Percentiles rank a stretch among this genome's conserved stretches.
Conservation (phyloP, 2,329 filamentous ascomycete species). For the Xylariaceae sp. region DNA sequence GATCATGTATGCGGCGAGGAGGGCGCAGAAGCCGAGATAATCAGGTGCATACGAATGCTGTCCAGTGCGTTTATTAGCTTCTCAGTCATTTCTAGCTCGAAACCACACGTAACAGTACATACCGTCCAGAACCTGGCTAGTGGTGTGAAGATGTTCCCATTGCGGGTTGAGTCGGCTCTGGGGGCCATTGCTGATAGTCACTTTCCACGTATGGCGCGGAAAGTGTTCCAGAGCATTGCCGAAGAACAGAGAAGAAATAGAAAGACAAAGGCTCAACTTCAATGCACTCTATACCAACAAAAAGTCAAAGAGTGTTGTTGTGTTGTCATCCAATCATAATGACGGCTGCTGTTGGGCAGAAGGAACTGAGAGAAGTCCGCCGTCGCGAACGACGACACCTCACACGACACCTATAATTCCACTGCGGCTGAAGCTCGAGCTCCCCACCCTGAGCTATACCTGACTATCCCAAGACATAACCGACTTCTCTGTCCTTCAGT, state of each 20-base stretch:
- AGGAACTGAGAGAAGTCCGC: no score
- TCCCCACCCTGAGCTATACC: no score
- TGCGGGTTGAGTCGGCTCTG: conserved; percentile 18
- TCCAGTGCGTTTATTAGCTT: no score
- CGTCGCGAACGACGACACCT: no score
- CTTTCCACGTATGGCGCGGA: conserved; percentile 38
- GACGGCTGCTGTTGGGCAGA: not conserved
- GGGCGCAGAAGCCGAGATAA: conserved; percentile 71
- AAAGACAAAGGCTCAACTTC: no score
- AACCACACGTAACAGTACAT: conserved; percentile 14
- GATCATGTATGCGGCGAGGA: conserved; percentile 66
- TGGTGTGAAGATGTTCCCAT: conserved; percentile 28
- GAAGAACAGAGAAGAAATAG: not conserved
- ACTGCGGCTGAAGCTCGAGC: no score
- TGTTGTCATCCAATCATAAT: not conserved
- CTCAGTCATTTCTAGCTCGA: no score
- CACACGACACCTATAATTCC: no score
- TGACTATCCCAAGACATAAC: no score
- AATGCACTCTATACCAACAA: no score
- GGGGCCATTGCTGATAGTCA: conserved; percentile 43
- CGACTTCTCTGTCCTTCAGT: no score
- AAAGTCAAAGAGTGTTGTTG: no score
- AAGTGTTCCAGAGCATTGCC: conserved; percentile 36
- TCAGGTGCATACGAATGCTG: conserved; percentile 83
- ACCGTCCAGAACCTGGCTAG: conserved; percentile 48